Evolutionary conservation across 2,329 filamentous ascomycete species (phyloP).

Genomic region (Xylaria sp.): DNA sequence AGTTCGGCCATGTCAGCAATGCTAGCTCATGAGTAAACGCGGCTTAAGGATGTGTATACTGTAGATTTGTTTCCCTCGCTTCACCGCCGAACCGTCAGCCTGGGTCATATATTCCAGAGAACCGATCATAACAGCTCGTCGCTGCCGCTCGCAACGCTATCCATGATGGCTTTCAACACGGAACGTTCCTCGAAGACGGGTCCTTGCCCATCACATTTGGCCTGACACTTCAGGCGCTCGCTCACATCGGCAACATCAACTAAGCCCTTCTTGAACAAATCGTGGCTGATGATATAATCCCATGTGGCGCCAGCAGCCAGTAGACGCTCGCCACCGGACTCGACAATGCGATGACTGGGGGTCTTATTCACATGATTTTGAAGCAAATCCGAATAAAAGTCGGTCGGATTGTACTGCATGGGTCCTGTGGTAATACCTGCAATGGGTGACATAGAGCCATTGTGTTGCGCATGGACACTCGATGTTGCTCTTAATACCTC

Average conservation of each 20-base stretch:
- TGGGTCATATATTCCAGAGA: background rate
- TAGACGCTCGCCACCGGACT: slow-evolving; percentile 70
- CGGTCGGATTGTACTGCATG: slow-evolving; percentile 72
- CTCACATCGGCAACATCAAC: slow-evolving; percentile 84
- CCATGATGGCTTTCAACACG: slow-evolving; percentile 75
- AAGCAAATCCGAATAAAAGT: slow-evolving; percentile 71
- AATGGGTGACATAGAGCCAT: slow-evolving; percentile 50
- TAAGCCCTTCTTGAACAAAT: slow-evolving; percentile 74
- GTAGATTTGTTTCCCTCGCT: background rate
- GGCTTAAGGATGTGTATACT: background rate
- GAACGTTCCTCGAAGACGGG: slow-evolving; percentile 84
- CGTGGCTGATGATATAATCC: slow-evolving; percentile 86
- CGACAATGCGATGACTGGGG: slow-evolving; percentile 71
- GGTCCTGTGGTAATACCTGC: slow-evolving; percentile 65
- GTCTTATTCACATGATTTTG: slow-evolving; percentile 66
- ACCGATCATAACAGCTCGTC: slow-evolving; percentile 72
- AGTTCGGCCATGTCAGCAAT: background rate
- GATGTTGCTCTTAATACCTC: slow-evolving; percentile 87
- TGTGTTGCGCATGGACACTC: slow-evolving; percentile 41
- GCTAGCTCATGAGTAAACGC: background rate
- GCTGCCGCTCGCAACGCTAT: slow-evolving; percentile 75
- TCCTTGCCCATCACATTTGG: slow-evolving; percentile 84
- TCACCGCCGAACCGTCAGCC: background rate
- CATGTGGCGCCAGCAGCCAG: slow-evolving; percentile 81
- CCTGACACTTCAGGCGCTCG: slow-evolving; percentile 74